phyloP scores from a whole-genome alignment of 2,329 filamentous ascomycete genomes.

The Fusarium lyarnte region DNA sequence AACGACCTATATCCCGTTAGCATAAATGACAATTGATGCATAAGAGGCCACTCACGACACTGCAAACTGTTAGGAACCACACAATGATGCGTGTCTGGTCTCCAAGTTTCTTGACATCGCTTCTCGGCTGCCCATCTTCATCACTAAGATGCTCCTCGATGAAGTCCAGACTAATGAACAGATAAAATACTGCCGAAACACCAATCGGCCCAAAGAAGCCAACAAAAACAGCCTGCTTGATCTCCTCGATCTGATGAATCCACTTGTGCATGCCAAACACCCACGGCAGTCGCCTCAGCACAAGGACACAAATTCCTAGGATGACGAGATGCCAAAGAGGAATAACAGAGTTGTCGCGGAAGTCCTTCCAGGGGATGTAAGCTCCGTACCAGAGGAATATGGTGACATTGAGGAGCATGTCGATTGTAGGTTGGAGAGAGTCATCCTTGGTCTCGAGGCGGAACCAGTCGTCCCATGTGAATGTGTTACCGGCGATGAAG shows the following conservation, averaged over 20 bases:
- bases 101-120: slow-evolving; percentile 61
- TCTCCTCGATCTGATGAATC: slow-evolving; percentile 81
- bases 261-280: slow-evolving; percentile 77
- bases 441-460: slow-evolving; percentile 88
- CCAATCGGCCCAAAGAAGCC: slow-evolving; percentile 95
- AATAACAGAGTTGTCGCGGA: slow-evolving; percentile 73
- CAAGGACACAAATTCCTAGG: slow-evolving; percentile 78
- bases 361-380: slow-evolving; percentile 81
- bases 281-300: slow-evolving; percentile 81
- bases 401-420: slow-evolving; percentile 90
- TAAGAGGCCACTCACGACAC: slow-evolving; percentile 70
- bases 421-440: slow-evolving; percentile 90
- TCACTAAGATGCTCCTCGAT: slow-evolving; percentile 61
- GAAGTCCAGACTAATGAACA: slow-evolving; percentile 84
- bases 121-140: slow-evolving; percentile 58
- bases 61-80: slow-evolving; percentile 88
- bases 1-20: slow-evolving; percentile 59
- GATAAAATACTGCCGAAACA: slow-evolving; percentile 89
- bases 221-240: slow-evolving; percentile 82
- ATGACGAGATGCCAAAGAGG: slow-evolving; percentile 77
- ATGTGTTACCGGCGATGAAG: slow-evolving; percentile 90
- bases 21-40: accelerated
- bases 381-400: slow-evolving; percentile 94
- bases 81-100: slow-evolving; percentile 78
- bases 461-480: slow-evolving; percentile 96